These are phyloP conservation scores for Ustilago hordei DNA, from an alignment of 1,284 basidiomycete genomes.

Conservation along the genomic window DNA sequence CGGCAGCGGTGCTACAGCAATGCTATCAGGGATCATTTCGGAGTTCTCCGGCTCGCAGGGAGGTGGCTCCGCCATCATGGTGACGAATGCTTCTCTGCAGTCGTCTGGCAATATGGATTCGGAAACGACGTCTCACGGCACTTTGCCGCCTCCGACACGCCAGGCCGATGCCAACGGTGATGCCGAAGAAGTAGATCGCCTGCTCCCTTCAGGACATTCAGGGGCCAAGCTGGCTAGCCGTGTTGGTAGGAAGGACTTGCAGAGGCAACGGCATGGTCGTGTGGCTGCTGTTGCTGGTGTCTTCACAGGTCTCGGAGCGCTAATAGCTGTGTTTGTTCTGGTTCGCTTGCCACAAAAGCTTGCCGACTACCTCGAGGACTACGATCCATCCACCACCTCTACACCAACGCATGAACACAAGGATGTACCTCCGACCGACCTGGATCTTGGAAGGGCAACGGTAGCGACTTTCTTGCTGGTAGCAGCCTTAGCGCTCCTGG, in stretches of 20 bases:
- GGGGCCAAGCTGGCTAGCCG: not conserved
- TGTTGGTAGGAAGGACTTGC: not conserved
- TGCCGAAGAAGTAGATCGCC: not conserved
- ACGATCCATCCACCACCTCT: not conserved
- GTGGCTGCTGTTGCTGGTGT: slow-evolving; percentile 50
- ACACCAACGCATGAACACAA: not conserved
- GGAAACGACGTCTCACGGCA: slow-evolving; percentile 13
- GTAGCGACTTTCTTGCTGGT: slow-evolving; percentile 47
- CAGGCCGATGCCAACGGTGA: not conserved
- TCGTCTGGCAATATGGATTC: not conserved
- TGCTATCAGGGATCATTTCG: slow-evolving; percentile 51
- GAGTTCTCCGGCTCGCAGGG: slow-evolving; percentile 24
- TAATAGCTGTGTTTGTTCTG: slow-evolving; percentile 55
- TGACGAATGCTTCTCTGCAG: not conserved
- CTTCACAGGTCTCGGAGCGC: slow-evolving; percentile 51
- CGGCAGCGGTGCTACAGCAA: slow-evolving; percentile 53
- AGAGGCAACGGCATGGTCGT: slow-evolving; percentile 33
- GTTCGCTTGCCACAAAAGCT: slow-evolving; percentile 51
- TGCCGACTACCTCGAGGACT: slow-evolving; percentile 32
- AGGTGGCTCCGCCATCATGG: not conserved
- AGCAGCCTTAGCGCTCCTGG: slow-evolving; percentile 34
- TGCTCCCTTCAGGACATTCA: slow-evolving; percentile 4
- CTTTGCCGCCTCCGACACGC: slow-evolving; percentile 3
- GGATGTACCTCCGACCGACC: slow-evolving; percentile 14
- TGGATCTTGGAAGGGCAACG: slow-evolving; percentile 31